Conservation (phyloP, 495 filamentous ascomycete species). For the Physcia stellaris region DNA sequence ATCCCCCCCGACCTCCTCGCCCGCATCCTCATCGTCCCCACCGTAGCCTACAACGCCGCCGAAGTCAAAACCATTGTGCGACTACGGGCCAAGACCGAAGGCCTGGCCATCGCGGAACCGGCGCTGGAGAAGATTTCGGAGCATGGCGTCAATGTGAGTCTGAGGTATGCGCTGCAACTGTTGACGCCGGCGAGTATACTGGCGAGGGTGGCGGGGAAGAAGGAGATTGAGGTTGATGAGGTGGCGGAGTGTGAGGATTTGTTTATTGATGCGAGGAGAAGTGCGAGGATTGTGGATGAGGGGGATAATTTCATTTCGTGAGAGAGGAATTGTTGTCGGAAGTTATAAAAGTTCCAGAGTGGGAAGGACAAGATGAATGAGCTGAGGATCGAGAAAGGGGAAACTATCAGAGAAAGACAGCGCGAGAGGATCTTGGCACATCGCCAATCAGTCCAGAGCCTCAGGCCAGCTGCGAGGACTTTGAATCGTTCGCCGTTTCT, state of each 20-base stretch:
- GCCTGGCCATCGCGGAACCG: conserved; percentile 61
- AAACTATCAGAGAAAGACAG: too few relatives aligned
- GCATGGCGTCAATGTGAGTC: conserved; percentile 71
- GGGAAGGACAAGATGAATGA: too few relatives aligned
- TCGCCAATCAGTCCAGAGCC: too few relatives aligned
- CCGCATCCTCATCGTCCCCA: conserved; percentile 90
- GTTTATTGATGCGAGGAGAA: conserved; percentile 80
- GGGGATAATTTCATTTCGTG: conserved; percentile 50
- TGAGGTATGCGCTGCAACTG: conserved; percentile 86
- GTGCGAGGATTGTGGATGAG: conserved; percentile 54
- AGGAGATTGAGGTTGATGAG: conserved; percentile 66
- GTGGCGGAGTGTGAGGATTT: conserved; percentile 80
- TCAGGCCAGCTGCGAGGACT: too few relatives aligned
- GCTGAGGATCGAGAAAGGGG: too few relatives aligned
- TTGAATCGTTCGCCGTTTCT: too few relatives aligned
- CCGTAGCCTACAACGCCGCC: conserved; percentile 64
- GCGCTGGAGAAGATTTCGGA: conserved; percentile 76
- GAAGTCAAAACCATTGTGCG: conserved; percentile 85
- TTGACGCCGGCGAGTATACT: conserved; percentile 73
- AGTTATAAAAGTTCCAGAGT: too few relatives aligned
- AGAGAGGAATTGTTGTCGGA: too few relatives aligned
- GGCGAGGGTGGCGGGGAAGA: conserved; percentile 54
- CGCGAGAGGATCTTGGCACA: too few relatives aligned
- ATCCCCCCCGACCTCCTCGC: conserved; percentile 85
- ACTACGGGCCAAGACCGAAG: conserved; percentile 69